A percentile compares a stretch with the other conserved stretches of the same genome.
These are phyloP conservation scores for Skeletonema menzelii DNA, from an alignment of 108 stramenopile genomes.

Conservation along the genomic window DNA sequence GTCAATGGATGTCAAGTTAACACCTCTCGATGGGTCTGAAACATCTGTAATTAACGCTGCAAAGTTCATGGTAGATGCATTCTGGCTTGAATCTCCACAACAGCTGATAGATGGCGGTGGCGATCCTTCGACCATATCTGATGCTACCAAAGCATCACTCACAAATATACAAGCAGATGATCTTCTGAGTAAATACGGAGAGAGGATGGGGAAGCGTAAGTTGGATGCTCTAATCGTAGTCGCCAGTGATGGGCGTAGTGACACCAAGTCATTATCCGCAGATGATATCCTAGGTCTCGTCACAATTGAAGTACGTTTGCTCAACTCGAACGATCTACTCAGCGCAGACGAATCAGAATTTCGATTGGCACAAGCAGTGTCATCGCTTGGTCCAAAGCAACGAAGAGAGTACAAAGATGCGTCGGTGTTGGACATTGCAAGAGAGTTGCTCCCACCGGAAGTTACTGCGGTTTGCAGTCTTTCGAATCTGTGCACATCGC, in stretches of 20 bases:
- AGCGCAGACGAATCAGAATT: constrained; percentile 49
- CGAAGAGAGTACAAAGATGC: constrained; percentile 66
- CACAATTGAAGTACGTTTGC: constrained; percentile 52
- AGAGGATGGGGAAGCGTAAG: constrained; percentile 57
- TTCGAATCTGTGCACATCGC: constrained; percentile 66
- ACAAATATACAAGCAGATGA: constrained; percentile 51
- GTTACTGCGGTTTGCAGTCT: constrained; percentile 53
- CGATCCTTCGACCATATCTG: constrained; percentile 8
- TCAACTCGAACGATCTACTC: constrained; percentile 41
- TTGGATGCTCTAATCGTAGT: constrained; percentile 49
- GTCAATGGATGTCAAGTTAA: constrained; percentile 2
- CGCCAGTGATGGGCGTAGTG: constrained; percentile 23
- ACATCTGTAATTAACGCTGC: constrained; percentile 42
- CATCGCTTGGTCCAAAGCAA: constrained; percentile 64
- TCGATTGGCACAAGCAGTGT: constrained; percentile 54
- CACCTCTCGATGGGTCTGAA: constrained; percentile 25
- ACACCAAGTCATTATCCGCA: not conserved
- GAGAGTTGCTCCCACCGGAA: constrained; percentile 50
- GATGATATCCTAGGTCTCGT: constrained; percentile 55
- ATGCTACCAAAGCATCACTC: constrained; percentile 27
- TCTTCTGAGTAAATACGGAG: constrained; percentile 62
- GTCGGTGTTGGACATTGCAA: constrained; percentile 46
- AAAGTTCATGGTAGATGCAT: constrained; percentile 59
- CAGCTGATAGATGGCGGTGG: constrained; percentile 14
- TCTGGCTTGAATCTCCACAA: constrained; percentile 60